phyloP scores from a whole-genome alignment of 352 stramenopile species.

The Globisporangium ultimum region DNA sequence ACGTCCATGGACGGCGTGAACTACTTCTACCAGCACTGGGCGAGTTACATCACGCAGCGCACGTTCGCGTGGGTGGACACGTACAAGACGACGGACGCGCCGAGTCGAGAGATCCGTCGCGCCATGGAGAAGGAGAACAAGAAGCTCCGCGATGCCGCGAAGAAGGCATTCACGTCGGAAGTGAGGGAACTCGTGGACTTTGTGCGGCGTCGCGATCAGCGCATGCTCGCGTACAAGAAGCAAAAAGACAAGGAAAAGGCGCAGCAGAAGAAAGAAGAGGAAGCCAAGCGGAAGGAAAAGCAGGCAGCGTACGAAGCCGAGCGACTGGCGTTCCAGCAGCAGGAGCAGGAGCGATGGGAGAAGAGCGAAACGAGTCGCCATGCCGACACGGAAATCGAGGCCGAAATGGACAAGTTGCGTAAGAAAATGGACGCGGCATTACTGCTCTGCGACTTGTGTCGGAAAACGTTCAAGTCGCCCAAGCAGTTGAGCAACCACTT shows the following conservation, averaged over 20 bases:
- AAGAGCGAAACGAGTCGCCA: conserved; percentile 40
- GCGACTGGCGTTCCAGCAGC: conserved; percentile 62
- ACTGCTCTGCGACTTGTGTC: conserved; percentile 74
- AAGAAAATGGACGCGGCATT: conserved; percentile 70
- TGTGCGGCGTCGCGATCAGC: conserved; percentile 71
- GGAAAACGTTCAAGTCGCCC: conserved; percentile 80
- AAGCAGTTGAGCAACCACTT: conserved; percentile 84
- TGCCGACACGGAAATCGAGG: conserved; percentile 52
- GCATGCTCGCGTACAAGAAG: conserved; percentile 63
- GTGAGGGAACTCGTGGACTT: conserved; percentile 84
- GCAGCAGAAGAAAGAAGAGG: conserved; percentile 40
- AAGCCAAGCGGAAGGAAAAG: conserved; percentile 51
- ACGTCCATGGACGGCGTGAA: conserved; percentile 51
- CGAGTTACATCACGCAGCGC: conserved; percentile 67
- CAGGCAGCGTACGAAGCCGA: conserved; percentile 58
- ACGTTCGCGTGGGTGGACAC: conserved; percentile 78
- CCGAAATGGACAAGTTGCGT: conserved; percentile 58
- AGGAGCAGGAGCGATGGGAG: conserved; percentile 63
- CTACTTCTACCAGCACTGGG: conserved; percentile 80
- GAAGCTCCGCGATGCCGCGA: conserved; percentile 74
- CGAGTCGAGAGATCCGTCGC: conserved; percentile 68
- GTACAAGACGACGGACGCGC: conserved; percentile 80
- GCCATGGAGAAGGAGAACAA: conserved; percentile 90
- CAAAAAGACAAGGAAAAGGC: conserved; percentile 63
- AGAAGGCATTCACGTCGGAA: conserved; percentile 73